Percentiles rank a stretch among this genome's conserved stretches.
These are phyloP conservation scores for Saccharomycopsis amapae DNA, from an alignment of 805 yeast species.

Conservation along the genomic window DNA sequence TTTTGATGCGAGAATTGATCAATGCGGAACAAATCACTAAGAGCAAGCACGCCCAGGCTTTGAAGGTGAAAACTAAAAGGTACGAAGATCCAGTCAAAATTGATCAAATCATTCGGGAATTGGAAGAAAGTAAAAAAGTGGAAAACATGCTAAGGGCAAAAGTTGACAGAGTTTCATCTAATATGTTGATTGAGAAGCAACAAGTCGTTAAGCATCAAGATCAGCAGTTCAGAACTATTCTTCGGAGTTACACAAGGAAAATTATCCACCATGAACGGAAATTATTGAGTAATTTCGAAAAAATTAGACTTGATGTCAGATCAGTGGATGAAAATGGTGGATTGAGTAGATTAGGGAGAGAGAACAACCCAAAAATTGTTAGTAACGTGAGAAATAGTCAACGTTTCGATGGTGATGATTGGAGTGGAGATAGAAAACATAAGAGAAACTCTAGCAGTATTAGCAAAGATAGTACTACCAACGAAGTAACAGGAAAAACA, in stretches of 20 bases:
- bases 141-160: slow-evolving; percentile 75
- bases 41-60: slow-evolving; percentile 62
- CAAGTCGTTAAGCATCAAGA: slow-evolving; percentile 57
- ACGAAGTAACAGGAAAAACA: slow-evolving; percentile 5
- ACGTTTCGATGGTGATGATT: slow-evolving; percentile 44
- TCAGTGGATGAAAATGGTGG: slow-evolving; percentile 75
- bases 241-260: slow-evolving; percentile 56
- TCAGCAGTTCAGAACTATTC: slow-evolving; percentile 40
- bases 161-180: slow-evolving; percentile 75
- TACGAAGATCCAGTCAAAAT: slow-evolving; percentile 81
- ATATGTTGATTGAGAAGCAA: slow-evolving; percentile 68
- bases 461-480: slow-evolving; percentile 13
- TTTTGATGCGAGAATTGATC: slow-evolving; percentile 80
- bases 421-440: slow-evolving; percentile 46
- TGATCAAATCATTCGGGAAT: slow-evolving; percentile 76
- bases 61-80: slow-evolving; percentile 60
- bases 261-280: slow-evolving; percentile 84
- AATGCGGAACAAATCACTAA: slow-evolving; percentile 73
- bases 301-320: slow-evolving; percentile 62
- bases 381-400: slow-evolving; percentile 29
- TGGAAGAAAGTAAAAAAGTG: slow-evolving; percentile 68
- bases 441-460: slow-evolving; percentile 25
- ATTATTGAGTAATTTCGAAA: slow-evolving; percentile 65
- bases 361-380: slow-evolving; percentile 37
- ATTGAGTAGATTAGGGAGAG: slow-evolving; percentile 75